A percentile compares a stretch with the other conserved stretches of the same genome.
Evolutionary conservation across 1,284 basidiomycete genomes (phyloP).

Genomic region (Mycena sp.): DNA sequence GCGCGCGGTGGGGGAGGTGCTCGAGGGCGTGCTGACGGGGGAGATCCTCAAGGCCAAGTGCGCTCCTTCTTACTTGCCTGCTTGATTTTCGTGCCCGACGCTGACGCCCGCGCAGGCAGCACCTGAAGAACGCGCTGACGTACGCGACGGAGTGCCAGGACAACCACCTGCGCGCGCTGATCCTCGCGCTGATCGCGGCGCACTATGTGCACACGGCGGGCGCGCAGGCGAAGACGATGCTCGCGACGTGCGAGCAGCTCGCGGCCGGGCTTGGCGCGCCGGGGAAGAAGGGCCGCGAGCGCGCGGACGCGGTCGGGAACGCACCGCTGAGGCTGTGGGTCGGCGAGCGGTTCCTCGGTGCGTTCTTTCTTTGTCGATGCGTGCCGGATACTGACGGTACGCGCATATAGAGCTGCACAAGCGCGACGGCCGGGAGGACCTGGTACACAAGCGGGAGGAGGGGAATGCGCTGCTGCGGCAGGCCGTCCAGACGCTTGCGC

Average conservation of each 20-base stretch:
- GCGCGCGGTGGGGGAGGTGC: slow-evolving; percentile 61
- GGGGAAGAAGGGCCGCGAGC: slow-evolving; percentile 36
- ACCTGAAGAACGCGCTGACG: slow-evolving; percentile 67
- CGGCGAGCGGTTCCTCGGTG: slow-evolving; percentile 73
- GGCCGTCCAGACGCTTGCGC: slow-evolving; percentile 18
- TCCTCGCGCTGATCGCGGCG: slow-evolving; percentile 70
- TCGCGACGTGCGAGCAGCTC: slow-evolving; percentile 71
- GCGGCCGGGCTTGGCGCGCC: slow-evolving; percentile 75
- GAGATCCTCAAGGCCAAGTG: slow-evolving; percentile 72
- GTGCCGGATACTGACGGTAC: too few relatives aligned
- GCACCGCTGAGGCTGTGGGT: slow-evolving; percentile 74
- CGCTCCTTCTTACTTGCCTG: slow-evolving; percentile 36
- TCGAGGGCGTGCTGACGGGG: slow-evolving; percentile 60
- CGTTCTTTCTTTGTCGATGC: too few relatives aligned
- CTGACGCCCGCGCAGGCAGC: slow-evolving; percentile 52
- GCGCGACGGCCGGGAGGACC: slow-evolving; percentile 21
- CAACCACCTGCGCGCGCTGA: slow-evolving; percentile 74
- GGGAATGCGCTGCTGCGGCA: slow-evolving; percentile 17
- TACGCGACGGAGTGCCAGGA: slow-evolving; percentile 66
- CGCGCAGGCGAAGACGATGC: slow-evolving; percentile 70
- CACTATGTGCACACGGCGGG: slow-evolving; percentile 76
- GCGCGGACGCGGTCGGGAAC: slow-evolving; percentile 58
- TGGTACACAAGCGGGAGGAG: slow-evolving; percentile 20
- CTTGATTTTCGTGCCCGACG: slow-evolving; percentile 23
- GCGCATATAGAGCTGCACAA: slow-evolving; percentile 28